These are phyloP conservation scores for Alternaria sp. DNA, from an alignment of 2,329 filamentous ascomycete genomes.

Conservation along the genomic window DNA sequence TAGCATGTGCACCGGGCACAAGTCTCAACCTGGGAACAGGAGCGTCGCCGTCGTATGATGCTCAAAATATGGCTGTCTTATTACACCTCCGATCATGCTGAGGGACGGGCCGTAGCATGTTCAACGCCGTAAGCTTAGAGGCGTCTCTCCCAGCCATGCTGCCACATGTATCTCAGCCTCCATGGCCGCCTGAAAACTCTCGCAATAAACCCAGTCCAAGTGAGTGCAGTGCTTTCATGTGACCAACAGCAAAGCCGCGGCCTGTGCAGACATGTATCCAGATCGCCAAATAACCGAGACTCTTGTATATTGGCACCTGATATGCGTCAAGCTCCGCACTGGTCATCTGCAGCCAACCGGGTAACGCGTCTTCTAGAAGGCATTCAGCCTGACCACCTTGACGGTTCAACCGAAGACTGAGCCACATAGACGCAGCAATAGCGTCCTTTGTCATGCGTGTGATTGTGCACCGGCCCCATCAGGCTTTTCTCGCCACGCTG, in stretches of 20 bases:
- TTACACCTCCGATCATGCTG: conserved; percentile 25
- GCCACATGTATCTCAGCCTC: background rate
- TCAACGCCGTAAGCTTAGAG: conserved; percentile 12
- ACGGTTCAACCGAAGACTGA: conserved; percentile 21
- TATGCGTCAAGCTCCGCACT: conserved; percentile 38
- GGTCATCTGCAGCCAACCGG: conserved; percentile 27
- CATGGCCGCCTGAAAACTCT: background rate
- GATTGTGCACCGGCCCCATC: background rate
- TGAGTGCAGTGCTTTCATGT: conserved; percentile 33
- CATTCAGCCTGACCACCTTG: conserved; percentile 23
- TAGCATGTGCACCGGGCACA: conserved; percentile 12
- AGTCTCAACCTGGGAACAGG: conserved; percentile 5
- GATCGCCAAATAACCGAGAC: conserved; percentile 47
- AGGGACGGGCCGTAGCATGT: conserved; percentile 40
- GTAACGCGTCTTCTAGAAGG: conserved; percentile 36
- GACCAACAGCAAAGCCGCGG: conserved; percentile 27
- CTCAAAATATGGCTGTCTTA: background rate
- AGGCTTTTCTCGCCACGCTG: background rate
- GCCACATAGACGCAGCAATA: conserved; percentile 6
- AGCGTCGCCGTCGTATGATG: conserved; percentile 1
- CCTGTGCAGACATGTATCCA: conserved; percentile 13
- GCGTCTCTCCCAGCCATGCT: background rate
- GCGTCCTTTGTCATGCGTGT: background rate
- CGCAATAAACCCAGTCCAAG: background rate
- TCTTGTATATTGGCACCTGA: conserved; percentile 36